These are phyloP conservation scores for Zasmidium cellare DNA, from an alignment of 2,329 filamentous ascomycete genomes.

Conservation along the genomic window DNA sequence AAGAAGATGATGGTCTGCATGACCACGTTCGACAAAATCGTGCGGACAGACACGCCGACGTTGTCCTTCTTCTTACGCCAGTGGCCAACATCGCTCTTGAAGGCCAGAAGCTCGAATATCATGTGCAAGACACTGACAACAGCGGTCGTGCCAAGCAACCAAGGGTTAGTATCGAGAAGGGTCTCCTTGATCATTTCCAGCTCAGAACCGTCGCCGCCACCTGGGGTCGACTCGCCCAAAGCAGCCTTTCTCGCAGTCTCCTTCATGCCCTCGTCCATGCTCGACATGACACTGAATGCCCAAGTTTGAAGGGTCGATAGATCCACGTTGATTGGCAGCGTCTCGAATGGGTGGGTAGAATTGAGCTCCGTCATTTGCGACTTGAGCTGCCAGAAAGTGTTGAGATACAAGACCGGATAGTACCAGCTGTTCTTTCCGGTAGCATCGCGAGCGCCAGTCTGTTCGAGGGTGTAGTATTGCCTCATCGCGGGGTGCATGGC, in stretches of 20 bases:
- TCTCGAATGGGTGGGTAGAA: conserved; percentile 84
- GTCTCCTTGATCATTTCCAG: conserved; percentile 98
- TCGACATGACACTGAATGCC: conserved; percentile 85
- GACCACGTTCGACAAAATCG: conserved; percentile 94
- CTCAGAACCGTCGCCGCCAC: conserved; percentile 85
- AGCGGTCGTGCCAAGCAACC: conserved; percentile 80
- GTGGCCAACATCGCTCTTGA: conserved; percentile 95
- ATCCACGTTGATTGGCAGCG: conserved; percentile 78
- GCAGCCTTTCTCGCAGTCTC: conserved; percentile 77
- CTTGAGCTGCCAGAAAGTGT: conserved; percentile 95
- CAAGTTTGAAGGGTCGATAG: conserved; percentile 79
- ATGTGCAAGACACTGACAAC: conserved; percentile 87
- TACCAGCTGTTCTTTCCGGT: conserved; percentile 92
- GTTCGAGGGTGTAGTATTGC: conserved; percentile 77
- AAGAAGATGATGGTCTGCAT: conserved; percentile 97
- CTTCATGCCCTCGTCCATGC: conserved; percentile 84
- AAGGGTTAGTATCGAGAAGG: conserved; percentile 89
- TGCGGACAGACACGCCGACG: conserved; percentile 91
- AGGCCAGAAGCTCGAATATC: conserved; percentile 92
- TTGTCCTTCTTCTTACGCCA: conserved; percentile 99
- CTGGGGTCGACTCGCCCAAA: conserved; percentile 67
- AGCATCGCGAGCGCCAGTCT: conserved; percentile 76
- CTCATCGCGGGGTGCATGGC: conserved; percentile 71
- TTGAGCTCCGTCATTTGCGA: conserved; percentile 91
- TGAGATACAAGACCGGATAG: conserved; percentile 83